Evolutionary conservation across 1,139 yeast species (phyloP).

Genomic region (Candida neerlandica): DNA sequence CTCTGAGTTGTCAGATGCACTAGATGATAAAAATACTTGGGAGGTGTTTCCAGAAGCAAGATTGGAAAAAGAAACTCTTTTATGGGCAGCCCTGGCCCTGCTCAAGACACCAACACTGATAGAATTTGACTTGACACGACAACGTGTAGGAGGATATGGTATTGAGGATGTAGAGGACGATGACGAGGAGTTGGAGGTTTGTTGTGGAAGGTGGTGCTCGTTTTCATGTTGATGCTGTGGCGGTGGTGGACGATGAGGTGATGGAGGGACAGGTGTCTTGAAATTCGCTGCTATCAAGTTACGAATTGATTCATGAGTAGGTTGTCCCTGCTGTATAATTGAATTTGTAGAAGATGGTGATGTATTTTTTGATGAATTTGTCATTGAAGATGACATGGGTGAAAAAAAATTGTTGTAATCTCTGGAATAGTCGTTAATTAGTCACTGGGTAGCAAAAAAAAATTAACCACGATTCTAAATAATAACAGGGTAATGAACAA

Average conservation of each 20-base stretch:
- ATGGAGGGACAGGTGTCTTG: conserved; percentile 7
- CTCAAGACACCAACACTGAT: conserved; percentile 18
- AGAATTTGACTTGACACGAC: conserved; percentile 15
- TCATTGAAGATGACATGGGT: neutral
- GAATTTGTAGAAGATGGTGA: conserved; percentile 3
- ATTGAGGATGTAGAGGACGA: conserved; percentile 4
- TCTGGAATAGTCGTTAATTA: neutral
- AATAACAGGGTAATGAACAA: neutral
- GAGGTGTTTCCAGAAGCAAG: conserved; percentile 16
- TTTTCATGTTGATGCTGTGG: neutral
- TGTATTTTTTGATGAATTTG: conserved; percentile 1
- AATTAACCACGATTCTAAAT: neutral
- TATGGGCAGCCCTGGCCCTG: conserved; percentile 10
- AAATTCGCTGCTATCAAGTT: conserved; percentile 16
- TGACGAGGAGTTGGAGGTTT: conserved; percentile 1
- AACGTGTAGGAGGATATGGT: conserved; percentile 1
- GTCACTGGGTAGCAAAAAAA: neutral
- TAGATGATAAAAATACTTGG: conserved; percentile 12
- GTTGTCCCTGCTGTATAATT: neutral
- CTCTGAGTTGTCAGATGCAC: conserved; percentile 11
- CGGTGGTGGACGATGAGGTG: neutral
- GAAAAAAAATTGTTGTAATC: neutral
- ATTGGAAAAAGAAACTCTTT: conserved; percentile 19
- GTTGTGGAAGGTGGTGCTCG: conserved; percentile 4
- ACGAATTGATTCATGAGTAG: conserved; percentile 16